A percentile compares a stretch with the other conserved stretches of the same genome.
These are phyloP conservation scores for Auricularia sp. DNA, from an alignment of 768 basidiomycete genomes.

Conservation along the genomic window DNA sequence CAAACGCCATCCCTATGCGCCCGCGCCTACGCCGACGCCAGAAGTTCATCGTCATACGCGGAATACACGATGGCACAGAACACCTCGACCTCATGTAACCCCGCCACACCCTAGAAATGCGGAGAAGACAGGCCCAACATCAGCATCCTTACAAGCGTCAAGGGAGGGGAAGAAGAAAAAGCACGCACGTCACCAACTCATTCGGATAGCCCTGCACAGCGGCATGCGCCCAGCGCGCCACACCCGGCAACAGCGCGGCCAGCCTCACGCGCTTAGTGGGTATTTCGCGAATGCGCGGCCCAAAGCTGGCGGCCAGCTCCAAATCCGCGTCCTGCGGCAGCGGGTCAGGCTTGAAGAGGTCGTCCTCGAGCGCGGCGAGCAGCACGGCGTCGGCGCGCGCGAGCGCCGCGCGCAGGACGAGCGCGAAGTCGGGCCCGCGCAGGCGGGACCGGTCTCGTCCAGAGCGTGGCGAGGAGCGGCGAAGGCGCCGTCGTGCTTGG, in stretches of 20 bases:
- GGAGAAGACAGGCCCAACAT: background rate
- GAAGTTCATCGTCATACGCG: slow-evolving; percentile 41
- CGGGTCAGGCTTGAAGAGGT: slow-evolving; percentile 40
- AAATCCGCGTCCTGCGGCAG: too few relatives aligned
- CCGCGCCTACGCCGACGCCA: too few relatives aligned
- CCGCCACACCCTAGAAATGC: slow-evolving; percentile 43
- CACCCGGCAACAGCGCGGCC: slow-evolving; percentile 69
- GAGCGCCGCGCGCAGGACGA: slow-evolving; percentile 62
- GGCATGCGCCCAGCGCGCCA: slow-evolving; percentile 67
- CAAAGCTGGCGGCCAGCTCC: slow-evolving; percentile 22
- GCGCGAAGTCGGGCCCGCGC: slow-evolving; percentile 55
- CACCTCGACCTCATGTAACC: slow-evolving; percentile 50
- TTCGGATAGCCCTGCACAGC: slow-evolving; percentile 63
- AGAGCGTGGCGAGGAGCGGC: slow-evolving; percentile 19
- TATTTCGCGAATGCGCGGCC: background rate
- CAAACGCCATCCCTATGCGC: too few relatives aligned
- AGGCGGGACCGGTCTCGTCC: slow-evolving; percentile 58
- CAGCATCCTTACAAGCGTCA: background rate
- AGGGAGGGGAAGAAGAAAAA: slow-evolving; percentile 1
- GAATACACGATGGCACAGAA: slow-evolving; percentile 67
- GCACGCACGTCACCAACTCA: slow-evolving; percentile 65
- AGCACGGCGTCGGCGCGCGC: slow-evolving; percentile 59
- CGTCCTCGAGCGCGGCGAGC: slow-evolving; percentile 49
- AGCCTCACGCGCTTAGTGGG: slow-evolving; percentile 38
- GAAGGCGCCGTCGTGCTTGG: slow-evolving; percentile 31